Base-by-base conservation (phyloP, 306 rosid species). In the Carpinus fangiana region DNA sequence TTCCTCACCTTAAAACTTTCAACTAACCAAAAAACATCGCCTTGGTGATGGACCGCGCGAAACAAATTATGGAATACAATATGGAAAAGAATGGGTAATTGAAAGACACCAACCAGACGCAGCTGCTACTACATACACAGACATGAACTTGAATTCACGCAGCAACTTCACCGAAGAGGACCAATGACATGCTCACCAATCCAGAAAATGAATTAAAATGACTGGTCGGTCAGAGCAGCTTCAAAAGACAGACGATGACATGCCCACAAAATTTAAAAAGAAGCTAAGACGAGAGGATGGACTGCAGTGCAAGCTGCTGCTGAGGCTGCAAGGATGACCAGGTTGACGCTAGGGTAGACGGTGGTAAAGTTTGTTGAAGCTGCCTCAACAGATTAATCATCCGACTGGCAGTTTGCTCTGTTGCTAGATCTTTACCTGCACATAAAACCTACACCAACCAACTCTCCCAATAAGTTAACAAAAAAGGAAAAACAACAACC, bases 311-410 rank as follows among this genome's bases (percentile, higher is more conserved):
- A 80, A 91, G 90, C 82, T 96, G 99, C 70, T 93, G 97, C 81
- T 96, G 98, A 3, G 99, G 99, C 86, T 90, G 98, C 88, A 96
- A 89, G 64, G 98, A 91, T 31, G 98, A 91, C 92, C 93, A 96
- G 8, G 98, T 91, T 7, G 97, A 90, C 20, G 97, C 98, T 60
- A 96, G 86, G 43, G 98, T 89, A 51, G 96, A 73, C 0, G 99
- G 95, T 2, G 98, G 99, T 61, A 96, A 76, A 34, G 95, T 96
- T 81, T 91, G 96, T 87, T 96, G 99, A 76, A 96, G 97, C 86
- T 93, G 99, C 84, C 87, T 85, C 52, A 96, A 87, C 62, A 96
- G 80, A 91, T 71, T 93, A 68, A 91, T 67, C 98, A 96, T 96
- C 34, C 99, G 87, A 78, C 96, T 77, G 12, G 87, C 83, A 46